A percentile compares a stretch with the other conserved stretches of the same genome.
Conservation (phyloP, 2,329 filamentous ascomycete genomes). For the Penicillium sp. region DNA sequence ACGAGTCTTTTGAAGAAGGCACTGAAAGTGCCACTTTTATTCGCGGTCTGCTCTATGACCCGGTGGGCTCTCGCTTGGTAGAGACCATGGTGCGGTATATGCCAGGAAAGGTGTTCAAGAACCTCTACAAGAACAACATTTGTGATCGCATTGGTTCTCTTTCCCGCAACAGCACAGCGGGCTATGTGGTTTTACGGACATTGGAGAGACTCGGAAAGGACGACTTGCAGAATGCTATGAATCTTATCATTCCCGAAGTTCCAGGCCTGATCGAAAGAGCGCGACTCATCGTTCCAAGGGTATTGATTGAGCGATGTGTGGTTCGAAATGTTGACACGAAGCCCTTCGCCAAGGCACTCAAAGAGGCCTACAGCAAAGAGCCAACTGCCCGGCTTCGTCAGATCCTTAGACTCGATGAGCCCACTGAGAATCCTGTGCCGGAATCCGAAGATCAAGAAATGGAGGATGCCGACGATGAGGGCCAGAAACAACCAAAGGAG, state of each 20-base stretch:
- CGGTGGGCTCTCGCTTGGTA: conserved; percentile 82
- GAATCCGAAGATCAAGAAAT: conserved; percentile 42
- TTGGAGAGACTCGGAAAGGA: conserved; percentile 82
- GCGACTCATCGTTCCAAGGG: conserved; percentile 74
- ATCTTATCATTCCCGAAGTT: conserved; percentile 70
- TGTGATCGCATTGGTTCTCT: conserved; percentile 75
- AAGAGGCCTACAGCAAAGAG: conserved; percentile 56
- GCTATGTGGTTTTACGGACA: conserved; percentile 79
- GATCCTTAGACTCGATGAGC: conserved; percentile 54
- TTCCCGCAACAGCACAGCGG: conserved; percentile 84
- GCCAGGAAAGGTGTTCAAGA: conserved; percentile 88
- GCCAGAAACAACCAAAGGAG: conserved; percentile 33
- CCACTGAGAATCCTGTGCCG: conserved; percentile 8
- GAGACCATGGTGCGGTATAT: conserved; percentile 79
- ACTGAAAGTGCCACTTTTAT: conserved; percentile 76
- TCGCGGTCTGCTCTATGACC: conserved; percentile 82
- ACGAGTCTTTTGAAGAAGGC: conserved; percentile 69
- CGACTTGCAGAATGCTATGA: conserved; percentile 71
- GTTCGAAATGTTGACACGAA: conserved; percentile 61
- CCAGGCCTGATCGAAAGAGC: conserved; percentile 69
- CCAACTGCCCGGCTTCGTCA: conserved; percentile 54
- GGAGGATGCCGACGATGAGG: conserved; percentile 48
- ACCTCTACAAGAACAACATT: conserved; percentile 75
- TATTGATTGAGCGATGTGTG: conserved; percentile 76
- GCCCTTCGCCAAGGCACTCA: conserved; percentile 56